phyloP scores from a whole-genome alignment of 805 yeast species.

The Zygosaccharomyces bailii region DNA sequence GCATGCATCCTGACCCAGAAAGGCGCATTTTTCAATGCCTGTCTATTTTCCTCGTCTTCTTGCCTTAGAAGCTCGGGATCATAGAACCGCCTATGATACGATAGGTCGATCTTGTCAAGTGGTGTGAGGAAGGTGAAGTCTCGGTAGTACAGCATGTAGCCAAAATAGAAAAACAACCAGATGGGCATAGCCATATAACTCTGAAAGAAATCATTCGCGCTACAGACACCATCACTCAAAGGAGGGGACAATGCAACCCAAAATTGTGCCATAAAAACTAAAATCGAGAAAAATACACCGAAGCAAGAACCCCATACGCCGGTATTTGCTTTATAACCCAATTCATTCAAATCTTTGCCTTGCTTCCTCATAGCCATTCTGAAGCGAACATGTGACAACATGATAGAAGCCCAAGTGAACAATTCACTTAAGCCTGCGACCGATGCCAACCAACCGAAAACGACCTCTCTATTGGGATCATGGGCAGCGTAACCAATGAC shows the following conservation, averaged over 20 bases:
- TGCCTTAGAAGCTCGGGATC: constrained; percentile 41
- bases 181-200: constrained; percentile 49
- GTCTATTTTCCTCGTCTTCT: constrained; percentile 40
- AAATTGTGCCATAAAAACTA: constrained; percentile 55
- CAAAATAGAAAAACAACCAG: constrained; percentile 43
- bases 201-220: constrained; percentile 47
- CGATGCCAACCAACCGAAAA: constrained; percentile 59
- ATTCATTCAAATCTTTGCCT: constrained; percentile 43
- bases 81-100: constrained; percentile 39
- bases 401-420: constrained; percentile 58
- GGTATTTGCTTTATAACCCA: constrained; percentile 48
- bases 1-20: constrained; percentile 37
- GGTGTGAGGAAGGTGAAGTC: constrained; percentile 36
- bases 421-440: constrained; percentile 55
- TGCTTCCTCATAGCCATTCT: constrained; percentile 52
- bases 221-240: constrained; percentile 36
- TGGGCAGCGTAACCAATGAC: constrained; percentile 60
- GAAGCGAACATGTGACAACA: constrained; percentile 51
- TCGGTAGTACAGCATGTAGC: constrained; percentile 48
- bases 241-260: constrained; percentile 63
- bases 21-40: constrained; percentile 19
- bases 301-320: constrained; percentile 50
- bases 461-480: constrained; percentile 46
- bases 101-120: constrained; percentile 41
- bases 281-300: constrained; percentile 46